A percentile compares a stretch with the other conserved stretches of the same genome.
Conservation (phyloP, 2,329 filamentous ascomycete genomes). For the Setomelanomma holmii region DNA sequence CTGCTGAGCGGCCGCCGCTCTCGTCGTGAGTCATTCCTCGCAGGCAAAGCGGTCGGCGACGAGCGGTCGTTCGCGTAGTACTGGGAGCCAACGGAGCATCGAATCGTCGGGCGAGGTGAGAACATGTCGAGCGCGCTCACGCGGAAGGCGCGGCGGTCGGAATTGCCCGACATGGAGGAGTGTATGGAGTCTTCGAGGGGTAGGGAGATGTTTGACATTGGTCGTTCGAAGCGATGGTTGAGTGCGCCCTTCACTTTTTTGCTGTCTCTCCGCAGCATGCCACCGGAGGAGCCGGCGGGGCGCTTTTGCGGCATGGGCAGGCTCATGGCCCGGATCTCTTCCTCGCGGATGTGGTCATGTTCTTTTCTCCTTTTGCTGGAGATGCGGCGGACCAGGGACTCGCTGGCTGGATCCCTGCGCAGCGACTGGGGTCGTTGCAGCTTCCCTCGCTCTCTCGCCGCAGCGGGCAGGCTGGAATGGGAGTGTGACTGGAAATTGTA, state of each 20-base stretch:
- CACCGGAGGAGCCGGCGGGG: conserved; percentile 65
- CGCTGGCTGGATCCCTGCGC: conserved; percentile 66
- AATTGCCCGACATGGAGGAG: conserved; percentile 77
- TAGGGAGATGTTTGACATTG: conserved; percentile 75
- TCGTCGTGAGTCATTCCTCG: conserved; percentile 58
- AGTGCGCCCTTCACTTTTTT: conserved; percentile 68
- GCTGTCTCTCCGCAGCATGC: conserved; percentile 69
- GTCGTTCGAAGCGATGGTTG: conserved; percentile 65
- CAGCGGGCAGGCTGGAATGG: conserved; percentile 42
- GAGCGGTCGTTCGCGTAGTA: conserved; percentile 52
- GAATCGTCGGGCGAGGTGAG: conserved; percentile 83
- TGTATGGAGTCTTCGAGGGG: conserved; percentile 76
- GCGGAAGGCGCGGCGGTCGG: conserved; percentile 78
- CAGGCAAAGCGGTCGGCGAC: conserved; percentile 52
- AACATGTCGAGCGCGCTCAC: conserved; percentile 82
- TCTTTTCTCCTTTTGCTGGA: conserved; percentile 71
- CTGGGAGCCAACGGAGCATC: conserved; percentile 72
- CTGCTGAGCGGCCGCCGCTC: conserved; percentile 59
- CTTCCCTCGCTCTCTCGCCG: conserved; percentile 52
- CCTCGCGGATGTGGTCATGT: conserved; percentile 79
- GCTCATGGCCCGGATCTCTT: conserved; percentile 87
- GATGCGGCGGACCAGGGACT: conserved; percentile 69
- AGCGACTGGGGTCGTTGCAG: conserved; percentile 57
- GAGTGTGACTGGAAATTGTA: conserved; percentile 54
- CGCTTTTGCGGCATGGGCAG: conserved; percentile 70